A percentile compares a stretch with the other conserved stretches of the same genome.
These are phyloP conservation scores for Talaromyces borbonicus DNA, from an alignment of 495 filamentous ascomycete genomes.

Conservation along the genomic window DNA sequence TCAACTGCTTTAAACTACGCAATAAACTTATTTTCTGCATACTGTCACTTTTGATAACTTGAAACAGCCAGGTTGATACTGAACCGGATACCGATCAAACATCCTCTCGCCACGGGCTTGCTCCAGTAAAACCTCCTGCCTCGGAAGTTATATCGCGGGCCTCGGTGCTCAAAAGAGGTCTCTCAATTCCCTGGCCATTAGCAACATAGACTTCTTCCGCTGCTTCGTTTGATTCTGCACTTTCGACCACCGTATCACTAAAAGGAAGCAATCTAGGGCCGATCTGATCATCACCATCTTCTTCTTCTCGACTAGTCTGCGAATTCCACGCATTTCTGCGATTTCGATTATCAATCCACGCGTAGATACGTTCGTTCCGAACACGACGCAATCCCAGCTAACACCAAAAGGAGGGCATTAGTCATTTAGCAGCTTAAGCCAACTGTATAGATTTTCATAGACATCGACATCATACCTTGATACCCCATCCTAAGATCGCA, in stretches of 20 bases:
- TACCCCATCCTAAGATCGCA: constrained; percentile 13
- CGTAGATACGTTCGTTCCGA: not conserved
- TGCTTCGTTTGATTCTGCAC: not conserved
- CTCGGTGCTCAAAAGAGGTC: constrained; percentile 3
- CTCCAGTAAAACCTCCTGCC: not conserved
- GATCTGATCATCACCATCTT: not conserved
- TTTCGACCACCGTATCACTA: not conserved
- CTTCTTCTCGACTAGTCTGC: not conserved
- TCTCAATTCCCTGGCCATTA: not conserved
- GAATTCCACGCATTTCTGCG: not conserved
- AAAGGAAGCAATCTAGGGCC: constrained; percentile 8
- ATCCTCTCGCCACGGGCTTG: constrained; percentile 4
- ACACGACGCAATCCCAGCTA: constrained; percentile 1
- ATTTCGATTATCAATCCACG: not conserved
- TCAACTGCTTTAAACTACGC: no score
- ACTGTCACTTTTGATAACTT: no score
- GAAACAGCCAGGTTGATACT: not conserved
- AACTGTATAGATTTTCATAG: not conserved
- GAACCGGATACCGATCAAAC: not conserved
- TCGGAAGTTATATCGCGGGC: constrained; percentile 4
- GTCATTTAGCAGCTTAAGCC: no score
- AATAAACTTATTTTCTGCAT: not conserved
- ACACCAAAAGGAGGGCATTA: no score
- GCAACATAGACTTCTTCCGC: not conserved
- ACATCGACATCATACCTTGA: constrained; percentile 13